Base-by-base conservation (phyloP, 73 alveolate genomes). In the Tetrahymena elliotti region DNA sequence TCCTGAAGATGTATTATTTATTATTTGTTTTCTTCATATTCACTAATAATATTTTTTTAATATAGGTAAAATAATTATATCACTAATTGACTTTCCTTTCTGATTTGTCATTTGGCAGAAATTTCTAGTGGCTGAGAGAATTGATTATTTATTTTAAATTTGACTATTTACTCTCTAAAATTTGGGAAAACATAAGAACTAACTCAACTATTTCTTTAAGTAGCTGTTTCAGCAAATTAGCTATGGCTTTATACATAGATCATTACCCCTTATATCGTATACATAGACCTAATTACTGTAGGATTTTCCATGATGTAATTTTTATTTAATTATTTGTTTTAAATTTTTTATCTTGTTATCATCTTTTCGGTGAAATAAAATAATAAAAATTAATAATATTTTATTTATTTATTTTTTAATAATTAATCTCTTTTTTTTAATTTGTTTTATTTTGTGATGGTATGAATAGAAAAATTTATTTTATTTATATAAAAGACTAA, bases 21-120 rank as follows among this genome's bases (percentile, higher is more conserved):
- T 68, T 5, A 4, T 68, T n/a, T 4, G 18, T 68, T 6, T 27
- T 27, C 38, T 27, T 27, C 3, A 22, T 24, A 18, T 31, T 68
- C 3, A 22, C 10, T 24, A 24, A 27, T 2, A 4, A 24, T 68
- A 27, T 2, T 1, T 0, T 18, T 27, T 68, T n/a, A 22, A 68
- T 10, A 68, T 68, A 68, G 88, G 5, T 31, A 68, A 68, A 68
- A 68, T n/a, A 68, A 68, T 68, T 68, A 16, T 68, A 94, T 94
- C 93, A 94, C 35, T 36, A 94, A 94, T 52, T 94, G 16, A 36
- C 93, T 84, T 94, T 94, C 52, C 92, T 83, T 20, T 84, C 96
- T n/a, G 95, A 94, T 88, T 94, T 94, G 38, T 94, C 96, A 12
- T 94, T 84, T 35, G 96, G 96, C 33, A 94, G 96, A 52, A 94